Base-by-base conservation (phyloP, 1,284 basidiomycete species). In the Ceratobasidium sp. region DNA sequence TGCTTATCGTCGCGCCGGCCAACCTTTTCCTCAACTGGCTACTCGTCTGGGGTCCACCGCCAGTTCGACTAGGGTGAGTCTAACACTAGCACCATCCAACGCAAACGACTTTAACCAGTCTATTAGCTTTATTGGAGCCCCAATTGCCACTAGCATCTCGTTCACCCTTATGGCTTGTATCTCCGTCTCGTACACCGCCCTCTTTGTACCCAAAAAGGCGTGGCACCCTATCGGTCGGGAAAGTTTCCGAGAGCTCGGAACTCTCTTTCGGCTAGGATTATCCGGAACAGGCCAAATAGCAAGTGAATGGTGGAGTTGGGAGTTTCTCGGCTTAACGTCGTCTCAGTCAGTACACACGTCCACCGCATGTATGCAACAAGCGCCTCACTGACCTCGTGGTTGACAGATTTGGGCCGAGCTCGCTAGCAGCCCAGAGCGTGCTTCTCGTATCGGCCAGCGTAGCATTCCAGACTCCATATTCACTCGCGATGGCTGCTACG, bases 261-360 rank as follows among this genome's bases (percentile, higher is more conserved):
- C 93, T n/a, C 84, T 96, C 44, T 86, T 91, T 1, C 88, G 87
- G 41, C 84, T 98, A 8, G 95, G 94, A 11, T 79, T 95, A n/a
- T 92, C 91, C 6, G 93, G 94, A 33, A 89, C 94, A 24, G 89
- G 91, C 3, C 88, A 89, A 78, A 87, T 85, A 41, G 93, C 92
- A 1, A 89, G 89, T 8, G 95, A 96, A 81, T 97, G 95, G 95
- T 96, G 94, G 94, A 91, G 91, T 47, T 96, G 94, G 94, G 94
- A 96, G 80, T 85, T 94, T 2, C 84, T 93, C 64, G 86, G 85
- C 56, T 82, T 71, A 6, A 71, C 54, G 22, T 71, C 67, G n/a
- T 71, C 67, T 9, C 54, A 45, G 67, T 71, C 17, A 48, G 56
- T 53, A 9, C 6, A n/a, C 11, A 14, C 11, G 15, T 11, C 41